A percentile compares a stretch with the other conserved stretches of the same genome.
These are phyloP conservation scores for Aspergillus campestris DNA, from an alignment of 495 filamentous ascomycete genomes.

Conservation along the genomic window DNA sequence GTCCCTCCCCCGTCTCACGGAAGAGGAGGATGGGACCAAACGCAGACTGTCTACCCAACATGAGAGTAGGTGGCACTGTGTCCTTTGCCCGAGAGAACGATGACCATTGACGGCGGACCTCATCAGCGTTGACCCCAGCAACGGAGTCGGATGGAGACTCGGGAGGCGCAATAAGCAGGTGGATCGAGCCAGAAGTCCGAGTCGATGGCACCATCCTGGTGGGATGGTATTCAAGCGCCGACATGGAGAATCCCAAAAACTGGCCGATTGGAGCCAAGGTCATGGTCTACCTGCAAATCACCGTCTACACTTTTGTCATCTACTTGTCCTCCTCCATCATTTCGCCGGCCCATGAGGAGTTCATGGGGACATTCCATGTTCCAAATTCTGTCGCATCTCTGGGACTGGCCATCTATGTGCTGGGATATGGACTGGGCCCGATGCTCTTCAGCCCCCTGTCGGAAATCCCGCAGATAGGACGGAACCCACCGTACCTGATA, in stretches of 20 bases:
- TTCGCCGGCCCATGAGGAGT: not conserved
- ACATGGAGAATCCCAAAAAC: constrained; percentile 34
- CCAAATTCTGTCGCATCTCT: constrained; percentile 23
- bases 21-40: no score
- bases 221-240: constrained; percentile 29
- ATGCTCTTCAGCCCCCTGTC: constrained; percentile 35
- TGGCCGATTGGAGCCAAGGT: constrained; percentile 27
- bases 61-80: no score
- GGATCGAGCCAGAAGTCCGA: no score
- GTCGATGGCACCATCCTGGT: constrained; percentile 12
- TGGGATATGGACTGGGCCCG: constrained; percentile 38
- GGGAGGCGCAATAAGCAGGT: no score
- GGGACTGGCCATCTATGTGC: constrained; percentile 38
- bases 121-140: no score
- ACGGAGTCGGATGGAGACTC: no score
- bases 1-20: no score
- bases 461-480: constrained; percentile 38
- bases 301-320: constrained; percentile 12
- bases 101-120: no score
- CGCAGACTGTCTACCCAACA: no score
- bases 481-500: constrained; percentile 37
- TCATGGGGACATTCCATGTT: constrained; percentile 29
- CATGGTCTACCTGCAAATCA: constrained; percentile 9
- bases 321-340: constrained; percentile 15
- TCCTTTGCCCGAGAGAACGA: no score